phyloP scores from a whole-genome alignment of 208 protist genomes.

The Leishmania tropica region DNA sequence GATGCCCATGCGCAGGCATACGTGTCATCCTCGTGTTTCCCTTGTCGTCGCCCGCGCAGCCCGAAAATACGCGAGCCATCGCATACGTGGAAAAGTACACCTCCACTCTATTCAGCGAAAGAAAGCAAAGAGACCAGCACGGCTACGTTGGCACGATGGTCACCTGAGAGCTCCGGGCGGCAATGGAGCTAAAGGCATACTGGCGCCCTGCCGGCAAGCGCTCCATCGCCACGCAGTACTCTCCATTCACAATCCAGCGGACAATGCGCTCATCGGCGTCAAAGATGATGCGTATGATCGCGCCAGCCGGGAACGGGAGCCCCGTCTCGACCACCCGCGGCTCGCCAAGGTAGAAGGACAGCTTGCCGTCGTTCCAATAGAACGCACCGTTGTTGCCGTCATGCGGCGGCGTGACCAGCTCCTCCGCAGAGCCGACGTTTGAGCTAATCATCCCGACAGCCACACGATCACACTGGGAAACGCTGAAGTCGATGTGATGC shows the following conservation, averaged over 20 bases:
- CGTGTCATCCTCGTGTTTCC: neutral
- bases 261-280: slow-evolving; percentile 59
- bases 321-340: slow-evolving; percentile 40
- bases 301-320: slow-evolving; percentile 30
- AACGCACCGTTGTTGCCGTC: slow-evolving; percentile 38
- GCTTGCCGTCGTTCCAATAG: slow-evolving; percentile 74
- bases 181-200: slow-evolving; percentile 61
- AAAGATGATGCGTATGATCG: slow-evolving; percentile 47
- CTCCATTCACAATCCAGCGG: slow-evolving; percentile 53
- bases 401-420: slow-evolving; percentile 3
- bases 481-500: slow-evolving; percentile 55
- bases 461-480: slow-evolving; percentile 54
- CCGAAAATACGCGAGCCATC: neutral
- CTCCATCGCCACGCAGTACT: slow-evolving; percentile 53
- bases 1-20: neutral
- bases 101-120: neutral
- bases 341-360: slow-evolving; percentile 50
- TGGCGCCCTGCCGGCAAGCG: slow-evolving; percentile 42
- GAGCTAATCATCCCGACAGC: slow-evolving; percentile 51
- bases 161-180: slow-evolving; percentile 52
- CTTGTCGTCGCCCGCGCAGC: neutral
- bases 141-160: slow-evolving; percentile 37
- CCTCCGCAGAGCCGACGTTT: slow-evolving; percentile 7
- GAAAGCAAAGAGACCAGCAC: neutral
- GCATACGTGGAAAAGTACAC: neutral